Percentiles rank a stretch among this genome's conserved stretches.
Evolutionary conservation across 441 rosid genomes (phyloP).

Genomic region (Geranium incanum): DNA sequence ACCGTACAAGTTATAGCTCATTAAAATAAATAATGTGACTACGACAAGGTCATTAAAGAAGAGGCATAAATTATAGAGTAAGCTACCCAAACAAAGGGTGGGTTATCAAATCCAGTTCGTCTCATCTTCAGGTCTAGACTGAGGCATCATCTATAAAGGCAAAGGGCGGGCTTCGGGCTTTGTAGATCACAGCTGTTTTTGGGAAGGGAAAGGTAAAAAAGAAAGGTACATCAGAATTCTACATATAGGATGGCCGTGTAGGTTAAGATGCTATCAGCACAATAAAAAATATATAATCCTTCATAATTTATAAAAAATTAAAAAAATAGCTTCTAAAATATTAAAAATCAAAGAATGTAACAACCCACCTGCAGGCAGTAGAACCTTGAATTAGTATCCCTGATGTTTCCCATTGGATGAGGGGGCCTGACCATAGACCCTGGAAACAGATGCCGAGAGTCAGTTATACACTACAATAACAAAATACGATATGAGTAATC

Average conservation of each 20-base stretch:
- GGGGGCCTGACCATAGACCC: constrained; percentile 21
- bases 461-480: not conserved
- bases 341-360: not conserved
- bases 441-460: constrained; percentile 2
- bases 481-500: not conserved
- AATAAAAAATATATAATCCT: constrained; percentile 11
- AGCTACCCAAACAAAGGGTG: not conserved
- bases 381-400: constrained; percentile 16
- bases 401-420: constrained; percentile 23
- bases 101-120: constrained; percentile 6
- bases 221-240: constrained; percentile 1
- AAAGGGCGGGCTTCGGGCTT: constrained; percentile 23
- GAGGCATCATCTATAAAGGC: constrained; percentile 18
- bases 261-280: not conserved
- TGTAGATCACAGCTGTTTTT: constrained; percentile 23
- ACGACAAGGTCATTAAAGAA: not conserved
- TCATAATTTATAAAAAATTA: constrained; percentile 8
- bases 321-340: constrained; percentile 8
- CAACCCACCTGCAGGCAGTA: constrained; percentile 15
- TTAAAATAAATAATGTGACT: not conserved
- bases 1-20: not conserved
- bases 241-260: not conserved
- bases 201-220: constrained; percentile 6
- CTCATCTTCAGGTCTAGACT: constrained; percentile 4
- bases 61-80: not conserved